Percentiles rank a stretch among this genome's conserved stretches.
Evolutionary conservation across 2,329 filamentous ascomycete genomes (phyloP).

Genomic region (Xylariaceae sp.): DNA sequence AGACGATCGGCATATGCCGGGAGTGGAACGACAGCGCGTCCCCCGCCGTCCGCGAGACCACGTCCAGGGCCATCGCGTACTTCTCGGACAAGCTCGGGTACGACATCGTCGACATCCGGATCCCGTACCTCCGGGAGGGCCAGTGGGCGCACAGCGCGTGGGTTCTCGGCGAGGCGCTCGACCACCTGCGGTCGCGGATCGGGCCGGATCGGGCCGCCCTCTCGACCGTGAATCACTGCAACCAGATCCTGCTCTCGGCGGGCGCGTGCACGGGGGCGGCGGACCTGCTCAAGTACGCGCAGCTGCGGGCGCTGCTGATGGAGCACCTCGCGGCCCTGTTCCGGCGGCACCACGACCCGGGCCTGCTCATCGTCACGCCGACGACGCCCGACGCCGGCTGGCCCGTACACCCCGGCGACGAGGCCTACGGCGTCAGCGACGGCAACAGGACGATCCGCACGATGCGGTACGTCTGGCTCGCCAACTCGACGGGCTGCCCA

Average conservation of each 20-base stretch:
- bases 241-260: slow-evolving; percentile 63
- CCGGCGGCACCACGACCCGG: slow-evolving; percentile 62
- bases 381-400: slow-evolving; percentile 72
- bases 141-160: slow-evolving; percentile 73
- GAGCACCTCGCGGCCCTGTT: slow-evolving; percentile 41
- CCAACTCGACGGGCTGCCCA: slow-evolving; percentile 76
- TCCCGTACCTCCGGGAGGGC: slow-evolving; percentile 64
- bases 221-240: slow-evolving; percentile 56
- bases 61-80: slow-evolving; percentile 53
- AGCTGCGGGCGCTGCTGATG: slow-evolving; percentile 66
- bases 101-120: slow-evolving; percentile 51
- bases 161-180: slow-evolving; percentile 67
- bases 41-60: slow-evolving; percentile 54
- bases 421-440: slow-evolving; percentile 68
- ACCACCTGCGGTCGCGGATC: slow-evolving; percentile 38
- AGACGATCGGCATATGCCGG: slow-evolving; percentile 64
- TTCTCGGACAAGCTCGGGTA: slow-evolving; percentile 44
- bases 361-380: slow-evolving; percentile 72
- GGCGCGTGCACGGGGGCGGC: slow-evolving; percentile 58
- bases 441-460: slow-evolving; percentile 65
- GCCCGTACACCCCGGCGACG: slow-evolving; percentile 54
- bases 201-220: slow-evolving; percentile 43
- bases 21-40: slow-evolving; percentile 67
- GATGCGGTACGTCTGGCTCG: slow-evolving; percentile 83
- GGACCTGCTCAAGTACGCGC: slow-evolving; percentile 68